Base-by-base conservation (phyloP, 805 yeast species). In the Sungouiozyma intestinalis region DNA sequence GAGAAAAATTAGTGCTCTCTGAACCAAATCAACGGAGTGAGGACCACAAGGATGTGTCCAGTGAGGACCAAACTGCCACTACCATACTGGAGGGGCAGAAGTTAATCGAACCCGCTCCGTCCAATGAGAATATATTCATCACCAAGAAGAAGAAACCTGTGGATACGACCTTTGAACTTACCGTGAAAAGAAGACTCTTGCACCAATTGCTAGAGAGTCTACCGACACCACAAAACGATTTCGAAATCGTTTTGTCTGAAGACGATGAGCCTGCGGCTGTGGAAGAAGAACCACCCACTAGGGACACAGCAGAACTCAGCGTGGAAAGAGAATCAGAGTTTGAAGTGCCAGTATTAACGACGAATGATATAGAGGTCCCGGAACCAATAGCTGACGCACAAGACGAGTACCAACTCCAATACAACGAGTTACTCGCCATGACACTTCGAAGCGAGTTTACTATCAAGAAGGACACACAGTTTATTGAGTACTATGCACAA, bases 181-280 rank as follows among this genome's bases (percentile, higher is more conserved):
- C 33, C 14, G 24, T 36, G 41, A 54, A 39, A 32, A 40, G 19
- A 45, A 50, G 37, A 36, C 38, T 14, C 32, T 16, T 53, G 3
- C 33, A 44, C 3, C 45, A 49, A 2, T 49, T 59, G 36, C 62
- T 71, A 33, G 55, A 56, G 1, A 38, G 46, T 1, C 48, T 70
- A 16, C 73, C 76, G 1, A 42, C 50, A n/a, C 73, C 76, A 0
- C 62, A 60, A 45, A 72, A 73, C 46, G 74, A 72, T 39, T 72
- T 68, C 46, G 76, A 72, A 43, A 56, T 72, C 7, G 49, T 57
- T 1, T 45, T 60, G 3, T 61, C 59, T 20, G 67, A 62, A 4
- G 67, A 62, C 3, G 62, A 53, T 13, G 58, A 55, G n/a, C n/a
- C n/a, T n/a, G n/a, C n/a, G n/a, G n/a, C n/a, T n/a, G n/a, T n/a